A percentile compares a stretch with the other conserved stretches of the same genome.
These are phyloP conservation scores for Withania somnifera DNA, from an alignment of 305 asterid species.

Conservation along the genomic window DNA sequence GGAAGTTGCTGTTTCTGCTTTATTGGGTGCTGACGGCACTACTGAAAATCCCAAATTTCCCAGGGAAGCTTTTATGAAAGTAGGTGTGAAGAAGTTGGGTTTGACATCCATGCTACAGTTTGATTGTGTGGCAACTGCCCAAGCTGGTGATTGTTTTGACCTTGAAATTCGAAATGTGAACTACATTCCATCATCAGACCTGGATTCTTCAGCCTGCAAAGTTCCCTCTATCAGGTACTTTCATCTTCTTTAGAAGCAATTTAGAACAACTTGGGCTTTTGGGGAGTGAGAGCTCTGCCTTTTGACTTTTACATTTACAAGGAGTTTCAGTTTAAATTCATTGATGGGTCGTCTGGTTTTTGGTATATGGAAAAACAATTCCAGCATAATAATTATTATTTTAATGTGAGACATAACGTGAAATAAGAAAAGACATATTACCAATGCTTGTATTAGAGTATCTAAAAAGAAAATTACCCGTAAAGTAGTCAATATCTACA, in stretches of 20 bases:
- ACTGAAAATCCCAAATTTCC: slow-evolving; percentile 34
- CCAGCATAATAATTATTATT: not conserved
- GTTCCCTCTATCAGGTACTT: slow-evolving; percentile 70
- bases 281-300: not conserved
- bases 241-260: not conserved
- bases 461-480: not conserved
- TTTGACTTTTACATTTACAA: not conserved
- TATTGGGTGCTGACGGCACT: slow-evolving; percentile 34
- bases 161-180: slow-evolving; percentile 42
- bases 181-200: slow-evolving; percentile 36
- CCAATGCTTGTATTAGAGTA: not conserved
- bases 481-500: not conserved
- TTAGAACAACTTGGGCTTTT: not conserved
- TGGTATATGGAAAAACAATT: not conserved
- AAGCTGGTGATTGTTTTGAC: slow-evolving; percentile 22
- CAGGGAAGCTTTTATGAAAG: slow-evolving; percentile 56
- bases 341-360: not conserved
- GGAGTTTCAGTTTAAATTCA: not conserved
- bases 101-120: slow-evolving; percentile 72
- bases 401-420: not conserved
- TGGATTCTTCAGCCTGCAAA: slow-evolving; percentile 31
- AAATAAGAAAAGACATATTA: not conserved
- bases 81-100: slow-evolving; percentile 72
- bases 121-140: slow-evolving; percentile 53
- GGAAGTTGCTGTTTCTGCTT: slow-evolving; percentile 75